Conservation (phyloP, 805 yeast genomes). For the Lachancea kluyveri region DNA sequence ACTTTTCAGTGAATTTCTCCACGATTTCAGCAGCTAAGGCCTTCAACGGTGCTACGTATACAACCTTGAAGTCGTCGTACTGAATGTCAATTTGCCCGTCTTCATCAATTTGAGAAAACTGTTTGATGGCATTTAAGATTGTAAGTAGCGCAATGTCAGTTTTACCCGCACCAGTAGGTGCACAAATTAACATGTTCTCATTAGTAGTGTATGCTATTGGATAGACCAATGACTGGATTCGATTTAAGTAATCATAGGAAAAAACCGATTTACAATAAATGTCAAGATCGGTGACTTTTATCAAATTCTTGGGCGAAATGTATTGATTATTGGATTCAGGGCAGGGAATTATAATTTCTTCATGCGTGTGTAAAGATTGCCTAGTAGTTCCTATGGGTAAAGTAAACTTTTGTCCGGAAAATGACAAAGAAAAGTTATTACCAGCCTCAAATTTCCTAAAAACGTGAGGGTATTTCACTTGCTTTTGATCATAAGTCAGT, state of each 20-base stretch:
- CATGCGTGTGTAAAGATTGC: constrained; percentile 53
- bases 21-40: constrained; percentile 97
- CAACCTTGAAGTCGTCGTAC: constrained; percentile 80
- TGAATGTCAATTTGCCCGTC: constrained; percentile 56
- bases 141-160: constrained; percentile 87
- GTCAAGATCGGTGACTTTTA: constrained; percentile 62
- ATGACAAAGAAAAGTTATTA: constrained; percentile 49
- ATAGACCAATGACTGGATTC: constrained; percentile 84
- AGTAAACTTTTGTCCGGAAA: constrained; percentile 73
- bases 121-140: constrained; percentile 71
- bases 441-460: constrained; percentile 65
- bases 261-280: constrained; percentile 79
- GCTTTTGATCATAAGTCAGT: constrained; percentile 40
- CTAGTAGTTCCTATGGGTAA: constrained; percentile 80
- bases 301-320: constrained; percentile 39
- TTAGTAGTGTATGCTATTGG: constrained; percentile 91
- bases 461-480: constrained; percentile 77
- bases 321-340: constrained; percentile 41
- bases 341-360: constrained; percentile 80
- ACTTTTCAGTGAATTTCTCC: constrained; percentile 71
- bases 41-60: constrained; percentile 89
- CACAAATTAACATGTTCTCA: constrained; percentile 93
- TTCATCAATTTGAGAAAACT: constrained; percentile 51
- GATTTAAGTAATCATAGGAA: constrained; percentile 69
- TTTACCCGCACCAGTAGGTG: constrained; percentile 98